Evolutionary conservation across 192 early-diverging fungal species (phyloP).

Genomic region (Borealophlyctis nickersoniae): DNA sequence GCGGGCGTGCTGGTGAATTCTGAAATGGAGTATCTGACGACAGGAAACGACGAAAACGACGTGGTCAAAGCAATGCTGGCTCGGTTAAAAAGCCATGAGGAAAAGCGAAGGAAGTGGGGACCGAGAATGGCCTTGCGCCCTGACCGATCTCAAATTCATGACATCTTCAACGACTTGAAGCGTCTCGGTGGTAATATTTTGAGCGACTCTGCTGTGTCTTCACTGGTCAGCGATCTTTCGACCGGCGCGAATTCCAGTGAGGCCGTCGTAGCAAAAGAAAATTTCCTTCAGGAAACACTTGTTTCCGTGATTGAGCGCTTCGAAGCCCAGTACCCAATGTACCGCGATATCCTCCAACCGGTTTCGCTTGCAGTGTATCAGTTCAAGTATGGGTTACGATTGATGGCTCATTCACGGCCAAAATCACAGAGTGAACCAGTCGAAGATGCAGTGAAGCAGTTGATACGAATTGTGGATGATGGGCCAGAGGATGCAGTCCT

Average conservation of each 20-base stretch:
- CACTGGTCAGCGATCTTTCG: conserved; percentile 46
- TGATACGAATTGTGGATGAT: too few species aligned
- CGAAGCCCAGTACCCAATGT: conserved; percentile 65
- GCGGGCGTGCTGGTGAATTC: conserved; percentile 58
- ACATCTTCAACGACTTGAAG: conserved; percentile 61
- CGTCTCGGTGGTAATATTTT: conserved; percentile 56
- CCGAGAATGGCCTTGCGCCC: conserved; percentile 60
- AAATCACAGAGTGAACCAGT: neutral
- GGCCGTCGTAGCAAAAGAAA: conserved; percentile 34
- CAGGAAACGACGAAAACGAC: conserved; percentile 16
- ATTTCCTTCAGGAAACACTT: conserved; percentile 67
- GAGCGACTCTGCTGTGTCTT: conserved; percentile 34
- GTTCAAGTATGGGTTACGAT: conserved; percentile 70
- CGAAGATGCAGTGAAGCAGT: neutral
- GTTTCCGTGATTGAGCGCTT: conserved; percentile 61
- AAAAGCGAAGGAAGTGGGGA: conserved; percentile 6
- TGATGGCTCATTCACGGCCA: conserved; percentile 43
- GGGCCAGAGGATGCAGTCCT: neutral
- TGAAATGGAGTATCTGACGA: conserved; percentile 28
- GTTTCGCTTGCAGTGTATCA: conserved; percentile 66
- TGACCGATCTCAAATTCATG: conserved; percentile 57
- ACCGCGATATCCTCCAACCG: conserved; percentile 74
- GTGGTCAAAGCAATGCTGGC: conserved; percentile 1
- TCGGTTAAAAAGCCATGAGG: neutral
- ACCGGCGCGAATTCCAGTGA: neutral